A percentile compares a stretch with the other conserved stretches of the same genome.
phyloP scores from a whole-genome alignment of 2,329 filamentous ascomycete genomes.

The Tolypocladium pustulatum region DNA sequence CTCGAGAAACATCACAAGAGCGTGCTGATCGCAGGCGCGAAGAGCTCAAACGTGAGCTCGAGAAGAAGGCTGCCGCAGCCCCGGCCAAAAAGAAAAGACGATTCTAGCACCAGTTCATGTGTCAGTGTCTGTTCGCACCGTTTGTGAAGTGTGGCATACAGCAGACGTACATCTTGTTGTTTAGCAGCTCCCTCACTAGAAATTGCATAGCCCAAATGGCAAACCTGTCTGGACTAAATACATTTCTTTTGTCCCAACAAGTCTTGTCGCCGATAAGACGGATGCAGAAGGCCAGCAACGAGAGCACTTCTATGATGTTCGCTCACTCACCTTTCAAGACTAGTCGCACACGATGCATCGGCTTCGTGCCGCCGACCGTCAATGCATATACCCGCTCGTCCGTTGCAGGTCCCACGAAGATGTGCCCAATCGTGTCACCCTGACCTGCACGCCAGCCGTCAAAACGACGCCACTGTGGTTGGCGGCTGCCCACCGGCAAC shows the following conservation, averaged over 20 bases:
- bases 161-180: not conserved
- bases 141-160: no score
- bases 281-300: not conserved
- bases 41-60: constrained; percentile 40
- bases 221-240: not conserved
- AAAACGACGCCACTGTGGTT: not conserved
- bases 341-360: not conserved
- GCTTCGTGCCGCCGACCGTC: not conserved
- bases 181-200: not conserved
- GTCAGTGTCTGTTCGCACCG: not conserved
- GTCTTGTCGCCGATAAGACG: not conserved
- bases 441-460: not conserved
- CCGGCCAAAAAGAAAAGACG: constrained; percentile 46
- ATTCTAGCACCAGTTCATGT: constrained; percentile 26
- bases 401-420: not conserved
- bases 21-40: constrained; percentile 37
- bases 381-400: not conserved
- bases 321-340: not conserved
- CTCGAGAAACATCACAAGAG: constrained; percentile 32
- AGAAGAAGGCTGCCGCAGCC: constrained; percentile 35
- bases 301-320: not conserved
- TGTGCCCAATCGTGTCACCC: not conserved
- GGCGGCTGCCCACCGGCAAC: not conserved
- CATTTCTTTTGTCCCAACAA: not conserved
- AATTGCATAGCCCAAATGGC: not conserved